Conservation (phyloP, 2,329 filamentous ascomycete species). For the Akanthomyces muscarius region DNA sequence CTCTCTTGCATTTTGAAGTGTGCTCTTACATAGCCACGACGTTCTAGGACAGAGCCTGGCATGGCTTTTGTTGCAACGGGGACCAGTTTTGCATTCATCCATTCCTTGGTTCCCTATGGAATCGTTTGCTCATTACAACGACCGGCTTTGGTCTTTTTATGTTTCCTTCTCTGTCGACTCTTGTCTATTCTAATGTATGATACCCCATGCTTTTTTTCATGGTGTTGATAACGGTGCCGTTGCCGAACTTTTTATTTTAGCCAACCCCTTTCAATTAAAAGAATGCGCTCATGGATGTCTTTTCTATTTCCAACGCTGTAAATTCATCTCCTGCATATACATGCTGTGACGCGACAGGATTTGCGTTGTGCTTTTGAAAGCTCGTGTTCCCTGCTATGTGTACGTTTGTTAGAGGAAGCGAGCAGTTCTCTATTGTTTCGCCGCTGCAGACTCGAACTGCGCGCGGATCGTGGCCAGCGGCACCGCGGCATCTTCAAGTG, state of each 20-base stretch:
- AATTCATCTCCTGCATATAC: neutral
- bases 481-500: slow-evolving; percentile 42
- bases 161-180: neutral
- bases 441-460: slow-evolving; percentile 21
- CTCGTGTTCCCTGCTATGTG: neutral
- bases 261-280: neutral
- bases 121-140: neutral
- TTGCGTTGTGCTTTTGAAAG: too few relatives aligned
- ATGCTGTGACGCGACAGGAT: too few relatives aligned
- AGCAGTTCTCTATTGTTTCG: neutral
- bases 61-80: neutral
- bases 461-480: slow-evolving; percentile 38
- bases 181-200: slow-evolving; percentile 20
- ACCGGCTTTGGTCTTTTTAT: neutral
- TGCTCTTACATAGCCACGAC: neutral
- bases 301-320: neutral
- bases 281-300: neutral
- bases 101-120: neutral
- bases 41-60: neutral
- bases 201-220: slow-evolving; percentile 22
- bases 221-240: slow-evolving; percentile 16
- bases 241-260: neutral
- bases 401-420: neutral
- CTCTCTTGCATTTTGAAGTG: neutral
- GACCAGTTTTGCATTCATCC: neutral